These are phyloP conservation scores for Rubia balearica DNA, from an alignment of 305 asterid species.

Conservation along the genomic window DNA sequence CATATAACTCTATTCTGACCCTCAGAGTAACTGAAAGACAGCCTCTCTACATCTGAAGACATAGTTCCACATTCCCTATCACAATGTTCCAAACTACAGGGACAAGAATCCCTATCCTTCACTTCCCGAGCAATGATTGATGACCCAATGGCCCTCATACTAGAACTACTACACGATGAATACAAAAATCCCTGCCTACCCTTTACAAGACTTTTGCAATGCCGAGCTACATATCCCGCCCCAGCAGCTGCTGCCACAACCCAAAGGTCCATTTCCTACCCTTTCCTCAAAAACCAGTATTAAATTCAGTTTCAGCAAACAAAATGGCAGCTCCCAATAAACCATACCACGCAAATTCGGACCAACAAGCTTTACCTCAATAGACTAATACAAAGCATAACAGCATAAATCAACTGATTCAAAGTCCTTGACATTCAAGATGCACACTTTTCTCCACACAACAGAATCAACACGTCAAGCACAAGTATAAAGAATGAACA, in stretches of 20 bases:
- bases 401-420: not conserved
- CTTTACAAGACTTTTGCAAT: constrained; percentile 41
- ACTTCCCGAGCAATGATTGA: constrained; percentile 19
- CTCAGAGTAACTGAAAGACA: constrained; percentile 23
- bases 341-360: constrained; percentile 16
- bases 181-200: constrained; percentile 22
- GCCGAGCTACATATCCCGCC: constrained; percentile 63
- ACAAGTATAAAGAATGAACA: not conserved
- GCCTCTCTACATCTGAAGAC: constrained; percentile 21
- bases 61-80: constrained; percentile 23
- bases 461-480: not conserved
- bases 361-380: not conserved
- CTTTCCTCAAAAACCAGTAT: constrained; percentile 15
- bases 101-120: constrained; percentile 23
- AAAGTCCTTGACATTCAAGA: not conserved
- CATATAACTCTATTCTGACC: constrained; percentile 17
- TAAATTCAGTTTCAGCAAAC: constrained; percentile 15
- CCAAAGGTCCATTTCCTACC: constrained; percentile 56
- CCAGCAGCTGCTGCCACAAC: constrained; percentile 66
- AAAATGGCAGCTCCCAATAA: constrained; percentile 11
- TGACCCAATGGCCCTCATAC: constrained; percentile 22
- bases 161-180: constrained; percentile 26
- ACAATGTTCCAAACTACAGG: constrained; percentile 19
- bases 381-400: not conserved
- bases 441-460: not conserved